phyloP scores from a whole-genome alignment of 805 yeast species.

The Komagataella phaffii region DNA sequence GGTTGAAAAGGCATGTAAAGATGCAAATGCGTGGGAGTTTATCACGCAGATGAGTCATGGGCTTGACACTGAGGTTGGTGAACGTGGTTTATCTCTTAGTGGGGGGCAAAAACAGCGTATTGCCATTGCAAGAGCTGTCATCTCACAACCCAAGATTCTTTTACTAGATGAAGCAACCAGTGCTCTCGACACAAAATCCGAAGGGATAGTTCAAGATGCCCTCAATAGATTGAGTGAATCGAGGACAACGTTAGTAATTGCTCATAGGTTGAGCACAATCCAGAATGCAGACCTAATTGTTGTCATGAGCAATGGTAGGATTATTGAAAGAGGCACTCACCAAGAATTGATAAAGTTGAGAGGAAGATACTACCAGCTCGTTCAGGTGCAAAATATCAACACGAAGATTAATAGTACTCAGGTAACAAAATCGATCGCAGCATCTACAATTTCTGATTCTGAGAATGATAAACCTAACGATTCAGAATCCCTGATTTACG shows the following conservation, averaged over 20 bases:
- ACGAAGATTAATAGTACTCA: background rate
- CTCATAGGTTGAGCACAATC: conserved; percentile 44
- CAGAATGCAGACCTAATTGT: conserved; percentile 41
- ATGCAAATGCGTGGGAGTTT: conserved; percentile 40
- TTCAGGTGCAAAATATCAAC: conserved; percentile 17
- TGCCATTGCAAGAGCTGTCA: conserved; percentile 69
- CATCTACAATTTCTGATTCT: conserved; percentile 12
- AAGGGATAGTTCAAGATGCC: conserved; percentile 26
- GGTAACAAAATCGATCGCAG: conserved; percentile 7
- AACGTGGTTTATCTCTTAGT: conserved; percentile 33
- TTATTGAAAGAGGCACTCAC: conserved; percentile 31
- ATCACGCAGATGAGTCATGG: conserved; percentile 42
- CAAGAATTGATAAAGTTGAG: conserved; percentile 15
- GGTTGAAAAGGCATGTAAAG: conserved; percentile 24
- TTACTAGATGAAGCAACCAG: conserved; percentile 87
- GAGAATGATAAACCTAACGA: conserved; percentile 14
- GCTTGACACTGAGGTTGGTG: conserved; percentile 45
- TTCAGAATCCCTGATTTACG: conserved; percentile 4
- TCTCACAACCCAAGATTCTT: conserved; percentile 50
- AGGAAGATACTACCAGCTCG: conserved; percentile 18
- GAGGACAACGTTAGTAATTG: conserved; percentile 40
- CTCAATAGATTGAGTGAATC: conserved; percentile 18
- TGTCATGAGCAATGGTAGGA: conserved; percentile 36
- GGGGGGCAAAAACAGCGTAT: conserved; percentile 89
- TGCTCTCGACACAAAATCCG: conserved; percentile 52